Base-by-base conservation (phyloP, 2,329 filamentous ascomycete genomes). In the Penicillium sclerotigenum region DNA sequence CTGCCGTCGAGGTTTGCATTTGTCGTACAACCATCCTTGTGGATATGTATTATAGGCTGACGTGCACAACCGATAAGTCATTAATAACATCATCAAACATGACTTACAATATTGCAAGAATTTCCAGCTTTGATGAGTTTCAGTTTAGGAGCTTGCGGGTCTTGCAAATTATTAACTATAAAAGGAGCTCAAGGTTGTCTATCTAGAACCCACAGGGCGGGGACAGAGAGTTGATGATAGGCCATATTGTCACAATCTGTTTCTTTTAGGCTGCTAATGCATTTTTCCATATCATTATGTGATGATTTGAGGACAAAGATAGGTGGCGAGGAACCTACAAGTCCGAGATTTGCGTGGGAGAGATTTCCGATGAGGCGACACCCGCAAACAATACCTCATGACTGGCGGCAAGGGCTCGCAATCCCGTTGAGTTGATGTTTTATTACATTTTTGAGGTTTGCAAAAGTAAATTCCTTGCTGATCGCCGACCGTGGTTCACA, bases 191-290 rank as follows among this genome's bases (percentile, higher is more conserved):
- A 10, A 16, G 8, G 18, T 37, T 38, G n/a, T 10, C 5, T 24
- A 16, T n/a, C 3, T n/a, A 47, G 41, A 52, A 11, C 7, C 20
- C 9, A 11, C 9, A 22, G 10, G 26, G 22, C 10, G 56, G 56
- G 58, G 5, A 56, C 65, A 67, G 67, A 36, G 52, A 70, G 71
- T 65, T 61, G 65, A 28, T 26, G 47, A 46, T 57, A 31, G 49
- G 33, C 56, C 54, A 16, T n/a, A 24, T 11, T 18, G 8, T n/a
- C 16, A 4, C 4, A n/a, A 7, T 46, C 2, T n/a, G 13, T 16
- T 2, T 46, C 14, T 24, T 13, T 22, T 1, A 4, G 8, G 13
- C 9, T 11, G 1, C 9, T 11, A n/a, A n/a, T 24, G 5, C 3
- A n/a, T 33, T 3, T 24, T n/a, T 46, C 29, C 24, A n/a, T 4